phyloP scores from a whole-genome alignment of 1,284 basidiomycete genomes.

The Ustilago curta region DNA sequence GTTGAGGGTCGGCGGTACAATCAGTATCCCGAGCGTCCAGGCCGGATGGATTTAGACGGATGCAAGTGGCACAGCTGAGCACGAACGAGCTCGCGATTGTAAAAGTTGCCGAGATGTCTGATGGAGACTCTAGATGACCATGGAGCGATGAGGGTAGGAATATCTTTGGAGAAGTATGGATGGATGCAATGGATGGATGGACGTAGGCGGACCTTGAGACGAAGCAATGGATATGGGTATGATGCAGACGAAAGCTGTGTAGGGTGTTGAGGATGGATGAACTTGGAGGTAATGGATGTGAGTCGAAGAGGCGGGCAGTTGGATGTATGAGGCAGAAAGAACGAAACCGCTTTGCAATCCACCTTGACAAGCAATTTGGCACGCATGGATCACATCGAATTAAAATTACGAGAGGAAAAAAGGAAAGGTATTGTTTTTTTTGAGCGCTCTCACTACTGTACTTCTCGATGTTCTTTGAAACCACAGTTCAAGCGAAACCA shows the following conservation, averaged over 20 bases:
- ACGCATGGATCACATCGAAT: constrained; percentile 11
- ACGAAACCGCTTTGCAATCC: neutral
- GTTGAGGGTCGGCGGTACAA: neutral
- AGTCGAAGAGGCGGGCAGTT: neutral
- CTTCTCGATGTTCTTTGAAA: too few relatives aligned
- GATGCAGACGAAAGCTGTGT: neutral
- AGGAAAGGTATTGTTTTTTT: too few relatives aligned
- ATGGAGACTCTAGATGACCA: constrained; percentile 3
- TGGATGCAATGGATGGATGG: constrained; percentile 6
- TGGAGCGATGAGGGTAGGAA: constrained; percentile 2
- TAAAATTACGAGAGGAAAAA: neutral
- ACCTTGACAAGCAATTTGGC: neutral
- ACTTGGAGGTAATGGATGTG: constrained; percentile 3
- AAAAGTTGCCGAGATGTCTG: neutral
- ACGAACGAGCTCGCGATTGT: constrained; percentile 7
- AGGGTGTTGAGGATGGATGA: neutral
- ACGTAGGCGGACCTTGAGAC: neutral
- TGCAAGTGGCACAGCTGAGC: neutral
- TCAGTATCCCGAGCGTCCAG: neutral
- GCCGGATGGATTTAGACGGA: neutral
- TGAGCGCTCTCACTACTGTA: too few relatives aligned
- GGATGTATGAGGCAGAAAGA: too few relatives aligned
- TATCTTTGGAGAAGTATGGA: neutral
- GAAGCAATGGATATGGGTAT: neutral
- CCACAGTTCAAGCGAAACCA: too few relatives aligned